Evolutionary conservation across 73 alveolate species (phyloP).

Genomic region (Paramecium sonneborni): DNA sequence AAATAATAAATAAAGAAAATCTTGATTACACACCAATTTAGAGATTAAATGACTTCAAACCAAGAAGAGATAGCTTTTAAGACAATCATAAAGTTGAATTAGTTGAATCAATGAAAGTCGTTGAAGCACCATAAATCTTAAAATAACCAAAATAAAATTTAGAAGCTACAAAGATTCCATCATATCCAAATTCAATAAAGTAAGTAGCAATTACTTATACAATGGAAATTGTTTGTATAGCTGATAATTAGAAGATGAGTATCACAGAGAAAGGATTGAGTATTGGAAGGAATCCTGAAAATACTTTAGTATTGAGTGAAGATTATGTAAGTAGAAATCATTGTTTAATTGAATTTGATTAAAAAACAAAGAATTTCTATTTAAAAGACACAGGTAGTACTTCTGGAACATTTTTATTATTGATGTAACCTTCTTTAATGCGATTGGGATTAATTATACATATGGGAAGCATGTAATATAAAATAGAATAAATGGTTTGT

Average conservation of each 20-base stretch:
- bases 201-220: background rate
- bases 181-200: background rate
- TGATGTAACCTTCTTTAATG: background rate
- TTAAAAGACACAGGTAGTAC: constrained; percentile 19
- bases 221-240: background rate
- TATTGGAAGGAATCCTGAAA: constrained; percentile 16
- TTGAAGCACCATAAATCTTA: background rate
- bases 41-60: background rate
- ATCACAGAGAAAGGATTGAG: background rate
- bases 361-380: background rate
- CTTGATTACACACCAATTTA: constrained; percentile 8
- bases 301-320: background rate
- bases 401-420: constrained; percentile 41
- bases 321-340: constrained; percentile 50
- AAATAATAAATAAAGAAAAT: background rate
- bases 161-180: background rate
- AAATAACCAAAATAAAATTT: background rate
- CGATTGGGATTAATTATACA: background rate
- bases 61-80: background rate
- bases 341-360: background rate
- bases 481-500: background rate
- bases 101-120: constrained; percentile 31
- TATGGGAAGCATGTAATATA: constrained; percentile 45
- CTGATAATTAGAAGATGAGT: background rate
- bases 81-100: background rate